These are phyloP conservation scores for Venturia asperata DNA, from an alignment of 2,329 filamentous ascomycete genomes.

Conservation along the genomic window DNA sequence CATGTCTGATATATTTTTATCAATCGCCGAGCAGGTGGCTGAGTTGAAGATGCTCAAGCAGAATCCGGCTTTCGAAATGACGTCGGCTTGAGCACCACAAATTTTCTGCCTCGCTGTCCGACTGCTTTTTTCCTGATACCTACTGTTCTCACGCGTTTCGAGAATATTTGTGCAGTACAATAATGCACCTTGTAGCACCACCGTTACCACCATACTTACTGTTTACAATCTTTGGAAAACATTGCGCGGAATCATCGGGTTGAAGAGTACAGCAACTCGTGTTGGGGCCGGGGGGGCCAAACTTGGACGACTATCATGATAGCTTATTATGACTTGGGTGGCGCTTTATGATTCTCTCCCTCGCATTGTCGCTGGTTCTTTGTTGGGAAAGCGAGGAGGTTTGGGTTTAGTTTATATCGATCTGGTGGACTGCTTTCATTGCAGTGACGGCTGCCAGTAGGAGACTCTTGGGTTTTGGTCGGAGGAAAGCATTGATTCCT, in stretches of 20 bases:
- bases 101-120: no score
- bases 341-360: not conserved
- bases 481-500: not conserved
- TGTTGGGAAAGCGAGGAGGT: not conserved
- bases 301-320: conserved; percentile 1
- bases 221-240: not conserved
- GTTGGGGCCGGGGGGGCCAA: not conserved
- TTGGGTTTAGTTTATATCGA: not conserved
- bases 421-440: not conserved
- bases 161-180: not conserved
- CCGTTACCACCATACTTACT: not conserved
- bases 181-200: not conserved
- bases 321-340: not conserved
- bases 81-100: conserved; percentile 1
- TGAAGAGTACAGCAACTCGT: not conserved
- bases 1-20: conserved; percentile 63
- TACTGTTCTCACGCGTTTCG: not conserved
- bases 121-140: not conserved
- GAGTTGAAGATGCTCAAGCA: conserved; percentile 57
- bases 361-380: not conserved
- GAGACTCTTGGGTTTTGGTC: not conserved
- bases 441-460: not conserved
- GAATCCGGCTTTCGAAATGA: conserved; percentile 13
- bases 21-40: conserved; percentile 53
- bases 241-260: not conserved